Evolutionary conservation across 805 yeast genomes (phyloP).

Genomic region (Priceomyces fermenticarens): DNA sequence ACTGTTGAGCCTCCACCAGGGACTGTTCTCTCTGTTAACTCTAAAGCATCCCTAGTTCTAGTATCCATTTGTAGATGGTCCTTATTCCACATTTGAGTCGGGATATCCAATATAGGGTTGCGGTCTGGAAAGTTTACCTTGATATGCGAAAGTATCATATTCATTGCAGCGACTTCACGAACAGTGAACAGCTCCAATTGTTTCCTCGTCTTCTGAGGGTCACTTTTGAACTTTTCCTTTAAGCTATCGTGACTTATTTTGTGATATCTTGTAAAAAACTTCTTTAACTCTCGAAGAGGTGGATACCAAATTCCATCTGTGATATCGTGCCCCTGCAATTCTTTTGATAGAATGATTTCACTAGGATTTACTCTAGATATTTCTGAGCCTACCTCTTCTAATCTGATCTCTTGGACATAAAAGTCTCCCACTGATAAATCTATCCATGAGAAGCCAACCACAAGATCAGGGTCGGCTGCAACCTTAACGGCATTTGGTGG

Average conservation of each 20-base stretch:
- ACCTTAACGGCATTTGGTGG: slow-evolving; percentile 44
- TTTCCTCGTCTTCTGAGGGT: slow-evolving; percentile 34
- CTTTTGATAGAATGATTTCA: slow-evolving; percentile 64
- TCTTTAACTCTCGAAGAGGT: slow-evolving; percentile 54
- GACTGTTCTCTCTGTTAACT: slow-evolving; percentile 54
- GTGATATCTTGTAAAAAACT: slow-evolving; percentile 59
- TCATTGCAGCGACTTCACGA: slow-evolving; percentile 60
- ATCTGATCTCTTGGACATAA: slow-evolving; percentile 60
- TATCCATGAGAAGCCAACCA: slow-evolving; percentile 80
- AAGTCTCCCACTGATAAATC: slow-evolving; percentile 84
- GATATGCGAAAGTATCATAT: slow-evolving; percentile 60
- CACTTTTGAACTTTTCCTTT: slow-evolving; percentile 30
- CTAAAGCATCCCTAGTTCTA: slow-evolving; percentile 73
- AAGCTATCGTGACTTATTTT: slow-evolving; percentile 28
- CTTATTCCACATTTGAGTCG: slow-evolving; percentile 52
- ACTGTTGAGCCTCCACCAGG: slow-evolving; percentile 47
- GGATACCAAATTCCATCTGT: slow-evolving; percentile 53
- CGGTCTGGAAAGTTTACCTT: slow-evolving; percentile 71
- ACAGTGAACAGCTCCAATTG: slow-evolving; percentile 26
- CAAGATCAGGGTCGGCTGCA: slow-evolving; percentile 38
- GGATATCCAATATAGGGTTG: slow-evolving; percentile 61
- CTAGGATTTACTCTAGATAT: slow-evolving; percentile 76
- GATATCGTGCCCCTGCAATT: slow-evolving; percentile 35
- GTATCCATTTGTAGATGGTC: slow-evolving; percentile 75
- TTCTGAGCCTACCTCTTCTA: slow-evolving; percentile 64